Conservation (phyloP, 208 protist species). For the Trypanosoma melophagium region DNA sequence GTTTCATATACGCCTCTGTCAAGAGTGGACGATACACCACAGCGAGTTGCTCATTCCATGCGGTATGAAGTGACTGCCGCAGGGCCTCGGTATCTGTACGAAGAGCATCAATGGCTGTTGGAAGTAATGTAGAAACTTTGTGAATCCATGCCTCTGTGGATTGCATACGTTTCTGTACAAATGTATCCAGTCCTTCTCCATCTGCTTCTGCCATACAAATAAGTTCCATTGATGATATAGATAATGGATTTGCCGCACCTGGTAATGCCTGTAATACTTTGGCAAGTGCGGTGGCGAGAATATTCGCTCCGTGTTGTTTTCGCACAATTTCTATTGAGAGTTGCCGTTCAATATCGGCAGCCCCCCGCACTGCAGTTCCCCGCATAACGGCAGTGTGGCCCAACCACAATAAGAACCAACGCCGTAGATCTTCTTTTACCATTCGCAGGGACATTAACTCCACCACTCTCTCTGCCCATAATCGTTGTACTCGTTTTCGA, state of each 20-base stretch:
- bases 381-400: background rate
- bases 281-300: slow-evolving; percentile 3
- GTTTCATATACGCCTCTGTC: slow-evolving; percentile 18
- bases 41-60: slow-evolving; percentile 75
- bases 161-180: slow-evolving; percentile 30
- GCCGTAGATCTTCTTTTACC: background rate
- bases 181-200: too few species aligned
- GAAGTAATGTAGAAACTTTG: slow-evolving; percentile 8
- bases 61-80: slow-evolving; percentile 56
- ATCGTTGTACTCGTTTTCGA: background rate
- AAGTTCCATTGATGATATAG: too few species aligned
- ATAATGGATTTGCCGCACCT: too few species aligned
- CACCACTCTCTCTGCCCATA: background rate
- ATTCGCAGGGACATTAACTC: slow-evolving; percentile 1
- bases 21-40: slow-evolving; percentile 54
- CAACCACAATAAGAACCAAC: slow-evolving; percentile 15
- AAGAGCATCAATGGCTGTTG: slow-evolving; percentile 57
- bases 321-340: slow-evolving; percentile 11
- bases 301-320: slow-evolving; percentile 17
- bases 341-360: slow-evolving; percentile 2
- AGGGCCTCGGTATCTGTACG: slow-evolving; percentile 50
- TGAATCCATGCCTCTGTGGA: slow-evolving; percentile 62
- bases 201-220: too few species aligned
- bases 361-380: background rate
- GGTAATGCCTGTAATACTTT: slow-evolving; percentile 13